Evolutionary conservation across 2,329 filamentous ascomycete species (phyloP), one percentile per base, ranked within the genome.

Genomic region (Aspergillus candidus): DNA sequence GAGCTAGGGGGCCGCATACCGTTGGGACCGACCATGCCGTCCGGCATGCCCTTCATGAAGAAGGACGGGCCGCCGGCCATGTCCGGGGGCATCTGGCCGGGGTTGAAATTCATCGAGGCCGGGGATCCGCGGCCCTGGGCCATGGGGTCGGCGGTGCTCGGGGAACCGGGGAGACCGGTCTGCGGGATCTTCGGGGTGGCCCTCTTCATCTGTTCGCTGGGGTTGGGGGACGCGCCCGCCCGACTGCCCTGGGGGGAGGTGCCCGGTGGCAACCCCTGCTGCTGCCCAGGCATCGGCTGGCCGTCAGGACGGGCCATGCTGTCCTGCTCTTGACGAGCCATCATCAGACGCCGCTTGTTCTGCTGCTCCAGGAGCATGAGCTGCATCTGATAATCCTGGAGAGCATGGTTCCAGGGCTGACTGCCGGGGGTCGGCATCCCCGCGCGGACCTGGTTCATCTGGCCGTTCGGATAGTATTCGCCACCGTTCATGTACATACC

Each of bases 301-400:
- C 72, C 71, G 43, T 75, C 74, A 53, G 72, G 64, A 46, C 73
- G 73, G 44, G 71, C 65, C 63, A 80, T 76, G 65, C 69, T 79
- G 57, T 83, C 79, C 64, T 84, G 80, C 65, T 84, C 80, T 67
- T 82, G 78, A 35, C 80, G 72, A 46, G 80, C 80, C 78, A 83
- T 81, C 62, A 83, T 73, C 60, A 83, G 63, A 40, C 80, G 73
- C 59, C 80, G 80, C 70, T 83, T 83, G 62, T 83, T 83, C 67
- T 83, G 80, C 63, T 83, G 80, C 62, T 83, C 80, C 34, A 83
- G 72, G 51, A 83, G 67, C 80, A 83, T 83, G 59, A 83, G 69
- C 61, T 83, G 80, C 80, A 83, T 82, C 65, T 83, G 80, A 65
- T 83, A 83, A 63, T 84, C 80, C 64, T 83, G 80, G 51, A 84